Percentiles rank a stretch among this genome's conserved stretches.
phyloP scores from a whole-genome alignment of 441 rosid species.

The California macrophylla region DNA sequence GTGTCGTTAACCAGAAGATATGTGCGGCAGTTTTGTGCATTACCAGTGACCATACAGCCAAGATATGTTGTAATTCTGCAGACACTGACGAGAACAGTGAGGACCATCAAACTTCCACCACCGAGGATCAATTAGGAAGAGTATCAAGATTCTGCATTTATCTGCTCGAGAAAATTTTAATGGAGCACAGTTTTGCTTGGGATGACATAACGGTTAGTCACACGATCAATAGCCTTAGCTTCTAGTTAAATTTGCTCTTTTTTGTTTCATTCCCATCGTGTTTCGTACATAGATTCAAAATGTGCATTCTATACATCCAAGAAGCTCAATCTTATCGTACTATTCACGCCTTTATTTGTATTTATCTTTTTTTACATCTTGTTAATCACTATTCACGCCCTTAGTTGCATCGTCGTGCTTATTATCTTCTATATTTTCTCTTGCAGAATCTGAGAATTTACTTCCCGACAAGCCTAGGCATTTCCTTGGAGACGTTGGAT shows the following conservation, averaged over 20 bases:
- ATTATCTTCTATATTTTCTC: background rate
- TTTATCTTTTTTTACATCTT: background rate
- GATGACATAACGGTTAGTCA: slow-evolving; percentile 55
- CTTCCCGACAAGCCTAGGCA: slow-evolving; percentile 1
- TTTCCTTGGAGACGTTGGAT: slow-evolving; percentile 20
- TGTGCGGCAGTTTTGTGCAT: slow-evolving; percentile 54
- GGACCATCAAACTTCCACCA: slow-evolving; percentile 21
- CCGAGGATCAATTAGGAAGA: slow-evolving; percentile 36
- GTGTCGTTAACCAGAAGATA: slow-evolving; percentile 48
- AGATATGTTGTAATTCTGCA: slow-evolving; percentile 31
- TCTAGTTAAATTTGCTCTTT: background rate
- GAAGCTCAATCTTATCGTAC: too few relatives aligned
- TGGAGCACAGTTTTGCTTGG: slow-evolving; percentile 56
- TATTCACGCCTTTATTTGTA: too few relatives aligned
- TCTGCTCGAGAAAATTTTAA: slow-evolving; percentile 54
- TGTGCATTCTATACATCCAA: too few relatives aligned
- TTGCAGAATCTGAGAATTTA: slow-evolving; percentile 3
- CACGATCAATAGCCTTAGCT: background rate
- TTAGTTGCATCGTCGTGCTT: background rate
- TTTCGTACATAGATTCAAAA: background rate
- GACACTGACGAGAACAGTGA: slow-evolving; percentile 16
- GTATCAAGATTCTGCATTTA: slow-evolving; percentile 57
- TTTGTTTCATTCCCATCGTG: background rate
- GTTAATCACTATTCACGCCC: background rate
- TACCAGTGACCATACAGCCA: slow-evolving; percentile 33